Percentiles rank a stretch among this genome's conserved stretches.
Conservation (phyloP, 139 green algal species). For the Asterochloris erici region DNA sequence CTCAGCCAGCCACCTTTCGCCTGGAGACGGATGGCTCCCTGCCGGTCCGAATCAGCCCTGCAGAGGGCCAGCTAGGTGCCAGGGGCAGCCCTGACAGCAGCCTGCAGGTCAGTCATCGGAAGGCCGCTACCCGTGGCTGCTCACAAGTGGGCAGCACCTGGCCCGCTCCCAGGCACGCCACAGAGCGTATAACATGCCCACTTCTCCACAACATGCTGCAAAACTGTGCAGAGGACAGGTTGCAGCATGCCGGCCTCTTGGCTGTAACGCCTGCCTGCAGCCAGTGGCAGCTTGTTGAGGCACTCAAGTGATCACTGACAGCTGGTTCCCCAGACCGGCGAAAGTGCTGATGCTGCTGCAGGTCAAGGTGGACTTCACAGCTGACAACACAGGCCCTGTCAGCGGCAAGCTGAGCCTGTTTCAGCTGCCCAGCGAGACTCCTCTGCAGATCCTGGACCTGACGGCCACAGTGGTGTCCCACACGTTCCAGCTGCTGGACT, state of each 20-base stretch:
- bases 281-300: too few relatives aligned
- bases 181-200: too few relatives aligned
- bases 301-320: too few relatives aligned
- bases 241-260: too few relatives aligned
- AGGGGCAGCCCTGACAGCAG: background rate
- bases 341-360: too few relatives aligned
- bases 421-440: background rate
- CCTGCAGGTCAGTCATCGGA: background rate
- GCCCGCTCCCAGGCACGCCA: too few relatives aligned
- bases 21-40: background rate
- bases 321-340: too few relatives aligned
- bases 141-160: too few relatives aligned
- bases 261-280: too few relatives aligned
- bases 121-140: too few relatives aligned
- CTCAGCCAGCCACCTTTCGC: background rate
- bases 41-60: conserved; percentile 7
- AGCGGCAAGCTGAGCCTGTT: background rate
- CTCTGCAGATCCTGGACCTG: background rate
- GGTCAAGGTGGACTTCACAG: conserved; percentile 9
- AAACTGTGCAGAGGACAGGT: too few relatives aligned
- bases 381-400: conserved; percentile 5
- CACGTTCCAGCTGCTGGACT: conserved; percentile 12
- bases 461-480: conserved; percentile 13
- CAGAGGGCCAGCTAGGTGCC: conserved; percentile 8
- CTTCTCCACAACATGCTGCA: too few relatives aligned